These are phyloP conservation scores for Leptographium galeiforme DNA, from an alignment of 2,329 filamentous ascomycete species.

Conservation along the genomic window DNA sequence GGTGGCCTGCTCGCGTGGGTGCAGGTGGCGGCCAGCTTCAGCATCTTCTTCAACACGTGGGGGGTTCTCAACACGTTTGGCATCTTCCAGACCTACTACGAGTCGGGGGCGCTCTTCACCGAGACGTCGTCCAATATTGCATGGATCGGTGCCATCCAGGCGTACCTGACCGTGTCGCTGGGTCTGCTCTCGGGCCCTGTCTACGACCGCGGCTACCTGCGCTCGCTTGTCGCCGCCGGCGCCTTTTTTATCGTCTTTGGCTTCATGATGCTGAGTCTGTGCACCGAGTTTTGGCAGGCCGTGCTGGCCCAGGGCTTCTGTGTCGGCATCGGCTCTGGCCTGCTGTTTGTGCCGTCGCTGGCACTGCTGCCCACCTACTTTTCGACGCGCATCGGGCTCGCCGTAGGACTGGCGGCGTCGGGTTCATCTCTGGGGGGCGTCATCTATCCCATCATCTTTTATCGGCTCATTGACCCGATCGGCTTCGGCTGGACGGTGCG, in stretches of 20 bases:
- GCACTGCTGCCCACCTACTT: conserved; percentile 28
- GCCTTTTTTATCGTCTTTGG: conserved; percentile 29
- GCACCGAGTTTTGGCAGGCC: conserved; percentile 26
- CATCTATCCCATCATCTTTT: conserved; percentile 14
- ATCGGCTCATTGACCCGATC: conserved; percentile 12
- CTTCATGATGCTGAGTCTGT: conserved; percentile 27
- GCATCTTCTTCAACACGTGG: conserved; percentile 44
- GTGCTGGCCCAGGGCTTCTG: conserved; percentile 28
- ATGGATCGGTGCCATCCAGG: conserved; percentile 33
- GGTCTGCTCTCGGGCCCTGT: conserved; percentile 30
- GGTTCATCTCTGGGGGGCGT: conserved; percentile 25
- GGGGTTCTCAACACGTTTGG: conserved; percentile 31
- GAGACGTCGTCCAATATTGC: conserved; percentile 21
- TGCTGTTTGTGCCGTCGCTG: conserved; percentile 23
- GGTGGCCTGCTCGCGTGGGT: conserved; percentile 3
- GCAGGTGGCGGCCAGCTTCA: conserved; percentile 18
- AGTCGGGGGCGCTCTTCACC: conserved; percentile 17
- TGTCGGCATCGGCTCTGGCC: conserved; percentile 27
- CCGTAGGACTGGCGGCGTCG: conserved; percentile 26
- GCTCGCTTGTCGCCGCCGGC: conserved; percentile 25
- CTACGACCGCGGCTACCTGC: conserved; percentile 32
- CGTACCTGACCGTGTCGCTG: conserved; percentile 27
- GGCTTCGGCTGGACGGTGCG: conserved; percentile 7
- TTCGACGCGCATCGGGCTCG: conserved; percentile 22
- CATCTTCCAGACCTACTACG: conserved; percentile 43